A percentile compares a stretch with the other conserved stretches of the same genome.
phyloP scores from a whole-genome alignment of 805 yeast genomes.

The Sugiyamaella boreocaroliniensis region DNA sequence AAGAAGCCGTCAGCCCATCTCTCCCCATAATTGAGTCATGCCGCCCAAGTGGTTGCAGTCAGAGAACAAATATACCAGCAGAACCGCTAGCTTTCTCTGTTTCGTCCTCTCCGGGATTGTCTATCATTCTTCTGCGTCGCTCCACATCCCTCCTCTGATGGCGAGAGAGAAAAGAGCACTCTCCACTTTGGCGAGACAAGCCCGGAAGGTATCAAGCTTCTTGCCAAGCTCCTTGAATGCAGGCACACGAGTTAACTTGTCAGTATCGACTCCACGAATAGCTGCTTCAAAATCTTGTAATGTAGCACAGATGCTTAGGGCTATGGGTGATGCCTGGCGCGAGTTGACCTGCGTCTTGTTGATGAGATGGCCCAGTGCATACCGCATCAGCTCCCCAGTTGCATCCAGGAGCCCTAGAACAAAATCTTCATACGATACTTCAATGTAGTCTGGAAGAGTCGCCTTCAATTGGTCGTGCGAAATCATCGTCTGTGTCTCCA shows the following conservation, averaged over 20 bases:
- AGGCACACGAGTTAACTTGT: not conserved
- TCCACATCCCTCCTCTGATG: not conserved
- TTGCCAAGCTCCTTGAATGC: slow-evolving; percentile 11
- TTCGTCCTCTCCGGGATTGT: not conserved
- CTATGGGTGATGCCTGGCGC: slow-evolving; percentile 8
- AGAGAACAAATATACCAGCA: too few relatives aligned
- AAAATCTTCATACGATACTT: slow-evolving; percentile 29
- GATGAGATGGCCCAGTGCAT: slow-evolving; percentile 29
- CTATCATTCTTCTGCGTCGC: not conserved
- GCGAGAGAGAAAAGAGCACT: slow-evolving; percentile 15
- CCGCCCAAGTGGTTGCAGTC: too few relatives aligned
- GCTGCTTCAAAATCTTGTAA: slow-evolving; percentile 14
- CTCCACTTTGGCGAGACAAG: slow-evolving; percentile 22
- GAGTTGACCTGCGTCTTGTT: not conserved
- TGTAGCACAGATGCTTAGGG: slow-evolving; percentile 11
- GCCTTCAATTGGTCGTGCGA: not conserved
- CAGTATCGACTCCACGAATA: slow-evolving; percentile 8
- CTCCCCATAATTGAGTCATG: too few relatives aligned
- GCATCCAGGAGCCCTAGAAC: slow-evolving; percentile 38
- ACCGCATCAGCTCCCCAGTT: slow-evolving; percentile 40
- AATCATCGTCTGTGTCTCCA: slow-evolving; percentile 14
- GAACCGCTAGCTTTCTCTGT: too few relatives aligned
- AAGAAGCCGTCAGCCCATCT: too few relatives aligned
- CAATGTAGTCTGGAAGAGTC: slow-evolving; percentile 4
- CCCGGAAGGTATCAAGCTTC: slow-evolving; percentile 15